These are phyloP conservation scores for Darksidea phi DNA, from an alignment of 495 filamentous ascomycete genomes.

Conservation along the genomic window DNA sequence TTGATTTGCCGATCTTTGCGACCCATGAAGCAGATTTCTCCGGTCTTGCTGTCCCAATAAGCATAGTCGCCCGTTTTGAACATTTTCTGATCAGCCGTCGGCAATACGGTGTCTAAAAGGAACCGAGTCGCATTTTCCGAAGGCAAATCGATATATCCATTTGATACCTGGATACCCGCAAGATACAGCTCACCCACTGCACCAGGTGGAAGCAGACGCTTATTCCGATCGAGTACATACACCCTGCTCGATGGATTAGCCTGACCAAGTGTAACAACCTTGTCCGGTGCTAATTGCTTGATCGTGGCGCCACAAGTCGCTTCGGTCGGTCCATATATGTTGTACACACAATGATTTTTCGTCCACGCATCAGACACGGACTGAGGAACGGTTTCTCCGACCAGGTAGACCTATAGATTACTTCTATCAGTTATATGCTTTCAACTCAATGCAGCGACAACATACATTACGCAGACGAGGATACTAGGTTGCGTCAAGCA, in stretches of 20 bases:
- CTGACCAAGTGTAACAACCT: constrained; percentile 39
- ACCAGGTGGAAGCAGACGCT: constrained; percentile 30
- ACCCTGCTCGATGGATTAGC: constrained; percentile 38
- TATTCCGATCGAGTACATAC: constrained; percentile 38
- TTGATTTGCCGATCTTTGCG: constrained; percentile 51
- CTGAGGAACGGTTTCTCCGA: constrained; percentile 41
- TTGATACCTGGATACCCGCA: constrained; percentile 43
- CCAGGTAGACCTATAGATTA: too few species aligned
- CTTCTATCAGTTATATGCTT: too few species aligned
- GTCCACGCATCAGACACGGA: constrained; percentile 38
- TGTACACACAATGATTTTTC: constrained; percentile 32
- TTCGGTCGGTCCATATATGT: constrained; percentile 47
- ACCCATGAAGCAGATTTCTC: constrained; percentile 16
- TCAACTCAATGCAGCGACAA: too few species aligned
- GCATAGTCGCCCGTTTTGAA: not conserved
- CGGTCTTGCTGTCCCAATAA: not conserved
- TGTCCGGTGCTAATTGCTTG: constrained; percentile 11
- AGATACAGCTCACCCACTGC: constrained; percentile 44
- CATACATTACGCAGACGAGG: constrained; percentile 28
- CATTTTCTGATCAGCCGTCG: not conserved
- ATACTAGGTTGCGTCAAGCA: constrained; percentile 30
- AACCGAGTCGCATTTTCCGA: constrained; percentile 23
- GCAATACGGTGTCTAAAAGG: not conserved
- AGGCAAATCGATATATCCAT: constrained; percentile 40
- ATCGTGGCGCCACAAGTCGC: constrained; percentile 40